Evolutionary conservation across 2,329 filamentous ascomycete genomes (phyloP), one percentile per base, ranked within the genome.

Genomic region (Colletotrichum australisinense): DNA sequence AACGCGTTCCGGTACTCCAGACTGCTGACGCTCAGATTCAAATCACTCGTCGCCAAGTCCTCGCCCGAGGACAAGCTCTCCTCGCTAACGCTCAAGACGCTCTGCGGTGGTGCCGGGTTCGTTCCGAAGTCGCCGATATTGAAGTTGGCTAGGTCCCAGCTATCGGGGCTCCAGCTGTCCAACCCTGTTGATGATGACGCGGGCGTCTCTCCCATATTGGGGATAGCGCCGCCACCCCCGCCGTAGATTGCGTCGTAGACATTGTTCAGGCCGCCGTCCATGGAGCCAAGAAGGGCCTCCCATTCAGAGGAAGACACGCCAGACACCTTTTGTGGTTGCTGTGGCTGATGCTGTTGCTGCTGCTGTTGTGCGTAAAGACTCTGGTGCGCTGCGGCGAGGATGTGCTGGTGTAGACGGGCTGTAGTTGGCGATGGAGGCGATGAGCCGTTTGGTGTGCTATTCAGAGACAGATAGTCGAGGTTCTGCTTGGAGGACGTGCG

Each of bases 171-270:
- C 90, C 89, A 91, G 64, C 85, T 84, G 24, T 80, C 81, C 49
- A 81, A 78, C 60, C 79, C 79, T 16, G 83, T 80, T 1, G 81
- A 77, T 4, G 63, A 46, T n/a, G 82, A 84, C 0, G 85, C 79
- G 22, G 87, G 82, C 12, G 87, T 82, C 26, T 87, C 84, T 42
- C 86, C 83, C 38, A 87, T 80, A 4, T 83, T 84, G 74, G 85
- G 82, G 58, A 86, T 86, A 11, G 88, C 87, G 5, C 63, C 58
- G 6, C 46, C 53, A 24, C 46, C 59, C 0, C 93, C 93, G 49
- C 93, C 93, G 76, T 95, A 95, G 68, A 95, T 94, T 53, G 92
- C 92, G 79, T 95, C 93, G 81, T 94, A 97, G n/a, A 97, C 93
- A 79, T 96, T 97, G 67, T 92, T 90, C 76, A 93, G 89, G 0